phyloP scores from a whole-genome alignment of 2,329 filamentous ascomycete genomes.

The Samsoniella hepiali region DNA sequence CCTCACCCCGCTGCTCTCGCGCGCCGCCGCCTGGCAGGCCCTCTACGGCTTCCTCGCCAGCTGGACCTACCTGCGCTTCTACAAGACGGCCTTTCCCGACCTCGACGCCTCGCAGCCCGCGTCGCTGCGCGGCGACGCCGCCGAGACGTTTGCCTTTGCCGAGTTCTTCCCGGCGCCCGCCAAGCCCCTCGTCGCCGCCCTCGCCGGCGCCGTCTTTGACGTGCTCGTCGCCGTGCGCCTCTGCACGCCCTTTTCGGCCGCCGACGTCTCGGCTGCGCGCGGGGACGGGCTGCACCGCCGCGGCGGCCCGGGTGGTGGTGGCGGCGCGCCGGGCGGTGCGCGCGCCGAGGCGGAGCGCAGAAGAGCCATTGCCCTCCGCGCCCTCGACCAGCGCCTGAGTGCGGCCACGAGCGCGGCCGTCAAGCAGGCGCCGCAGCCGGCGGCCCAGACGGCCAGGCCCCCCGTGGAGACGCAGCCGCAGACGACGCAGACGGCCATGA shows the following conservation, averaged over 20 bases:
- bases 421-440: slow-evolving; percentile 25
- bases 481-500: slow-evolving; percentile 57
- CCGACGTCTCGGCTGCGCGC: slow-evolving; percentile 72
- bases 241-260: slow-evolving; percentile 80
- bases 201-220: slow-evolving; percentile 73
- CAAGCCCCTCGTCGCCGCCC: slow-evolving; percentile 70
- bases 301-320: slow-evolving; percentile 28
- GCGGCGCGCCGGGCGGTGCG: slow-evolving; percentile 55
- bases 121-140: slow-evolving; percentile 80
- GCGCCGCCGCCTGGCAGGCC: slow-evolving; percentile 75
- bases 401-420: slow-evolving; percentile 61
- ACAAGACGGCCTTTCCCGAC: slow-evolving; percentile 71
- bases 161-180: slow-evolving; percentile 88
- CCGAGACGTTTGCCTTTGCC: slow-evolving; percentile 92
- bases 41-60: slow-evolving; percentile 79
- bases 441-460: slow-evolving; percentile 46
- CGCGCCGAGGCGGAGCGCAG: slow-evolving; percentile 89
- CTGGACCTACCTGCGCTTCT: slow-evolving; percentile 97
- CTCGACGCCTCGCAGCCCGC: slow-evolving; percentile 59
- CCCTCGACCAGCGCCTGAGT: slow-evolving; percentile 85
- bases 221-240: slow-evolving; percentile 71
- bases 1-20: slow-evolving; percentile 56
- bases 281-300: slow-evolving; percentile 59
- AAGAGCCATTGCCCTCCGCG: slow-evolving; percentile 83
- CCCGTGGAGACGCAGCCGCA: slow-evolving; percentile 56